phyloP scores from a whole-genome alignment of 2,329 filamentous ascomycete species.

The Colletotrichum sp. region DNA sequence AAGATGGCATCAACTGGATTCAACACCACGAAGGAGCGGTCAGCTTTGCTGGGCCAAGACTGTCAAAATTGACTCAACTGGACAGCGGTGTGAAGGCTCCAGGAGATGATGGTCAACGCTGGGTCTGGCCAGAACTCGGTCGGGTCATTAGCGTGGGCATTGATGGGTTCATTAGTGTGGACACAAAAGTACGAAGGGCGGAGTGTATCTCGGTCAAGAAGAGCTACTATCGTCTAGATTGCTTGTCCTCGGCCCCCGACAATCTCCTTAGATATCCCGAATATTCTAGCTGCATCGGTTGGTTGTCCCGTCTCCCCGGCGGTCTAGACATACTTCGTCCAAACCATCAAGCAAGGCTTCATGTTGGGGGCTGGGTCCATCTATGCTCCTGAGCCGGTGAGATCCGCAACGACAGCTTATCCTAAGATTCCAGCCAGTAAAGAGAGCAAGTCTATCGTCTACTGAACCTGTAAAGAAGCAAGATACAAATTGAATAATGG shows the following conservation, averaged over 20 bases:
- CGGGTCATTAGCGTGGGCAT: not conserved
- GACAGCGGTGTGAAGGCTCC: not conserved
- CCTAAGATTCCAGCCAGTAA: not conserved
- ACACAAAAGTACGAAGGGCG: not conserved
- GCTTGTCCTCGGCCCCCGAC: not conserved
- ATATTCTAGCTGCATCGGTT: not conserved
- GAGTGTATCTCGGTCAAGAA: not conserved
- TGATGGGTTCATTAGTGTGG: not conserved
- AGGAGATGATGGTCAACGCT: not conserved
- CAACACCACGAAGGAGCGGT: not conserved
- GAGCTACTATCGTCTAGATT: not conserved
- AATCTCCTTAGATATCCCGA: not conserved
- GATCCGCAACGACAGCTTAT: not conserved
- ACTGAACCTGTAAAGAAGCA: not conserved
- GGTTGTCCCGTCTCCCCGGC: not conserved
- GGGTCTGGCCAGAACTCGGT: not conserved
- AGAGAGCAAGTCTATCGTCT: not conserved
- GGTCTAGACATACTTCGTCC: not conserved
- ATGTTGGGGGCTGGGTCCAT: not conserved
- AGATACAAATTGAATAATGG: not conserved
- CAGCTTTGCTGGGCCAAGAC: not conserved
- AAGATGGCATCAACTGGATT: not conserved
- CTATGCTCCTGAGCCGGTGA: not conserved
- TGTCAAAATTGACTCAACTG: not conserved
- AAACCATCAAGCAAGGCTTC: not conserved